These are phyloP conservation scores for Aphanomyces euteiches DNA, from an alignment of 352 stramenopile species.

Conservation along the genomic window DNA sequence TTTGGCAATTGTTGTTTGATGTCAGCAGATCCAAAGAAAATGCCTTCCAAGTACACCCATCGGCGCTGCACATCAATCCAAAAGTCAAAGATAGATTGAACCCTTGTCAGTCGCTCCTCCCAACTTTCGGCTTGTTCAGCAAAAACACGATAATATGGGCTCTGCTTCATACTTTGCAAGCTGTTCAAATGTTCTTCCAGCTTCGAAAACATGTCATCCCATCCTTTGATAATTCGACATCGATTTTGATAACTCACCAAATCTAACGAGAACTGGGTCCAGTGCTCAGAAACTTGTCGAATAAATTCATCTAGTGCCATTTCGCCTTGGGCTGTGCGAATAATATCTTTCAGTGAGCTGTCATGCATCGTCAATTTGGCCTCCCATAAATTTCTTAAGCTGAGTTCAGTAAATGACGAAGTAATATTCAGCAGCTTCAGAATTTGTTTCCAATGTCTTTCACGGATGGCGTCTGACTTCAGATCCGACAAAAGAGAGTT, in stretches of 20 bases:
- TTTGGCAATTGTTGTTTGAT: slow-evolving; percentile 99
- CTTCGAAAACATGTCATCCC: slow-evolving; percentile 98
- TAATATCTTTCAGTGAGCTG: slow-evolving; percentile 95
- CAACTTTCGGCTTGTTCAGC: slow-evolving; percentile 95
- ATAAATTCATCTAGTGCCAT: slow-evolving; percentile 99
- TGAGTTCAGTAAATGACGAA: slow-evolving; percentile 93
- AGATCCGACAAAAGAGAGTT: slow-evolving; percentile 95
- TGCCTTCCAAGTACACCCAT: slow-evolving; percentile 99
- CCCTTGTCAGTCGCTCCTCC: slow-evolving; percentile 97
- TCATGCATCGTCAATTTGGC: slow-evolving; percentile 89
- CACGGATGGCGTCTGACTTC: slow-evolving; percentile 98
- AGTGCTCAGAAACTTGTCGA: slow-evolving; percentile 89
- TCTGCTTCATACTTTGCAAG: slow-evolving; percentile 98
- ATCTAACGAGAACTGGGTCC: slow-evolving; percentile 87
- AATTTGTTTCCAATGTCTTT: slow-evolving; percentile 99
- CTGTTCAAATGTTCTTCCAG: slow-evolving; percentile 99
- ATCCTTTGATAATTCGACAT: slow-evolving; percentile 97
- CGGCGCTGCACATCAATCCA: slow-evolving; percentile 99
- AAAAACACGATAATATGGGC: slow-evolving; percentile 98
- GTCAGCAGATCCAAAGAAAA: slow-evolving; percentile 98
- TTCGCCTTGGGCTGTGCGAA: slow-evolving; percentile 98
- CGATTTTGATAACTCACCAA: slow-evolving; percentile 92
- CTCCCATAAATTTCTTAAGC: slow-evolving; percentile 97
- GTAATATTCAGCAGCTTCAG: slow-evolving; percentile 92
- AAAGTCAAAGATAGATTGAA: slow-evolving; percentile 96